Evolutionary conservation across 2,329 filamentous ascomycete species (phyloP).

Genomic region (Monilinia vaccinii-corymbosi): DNA sequence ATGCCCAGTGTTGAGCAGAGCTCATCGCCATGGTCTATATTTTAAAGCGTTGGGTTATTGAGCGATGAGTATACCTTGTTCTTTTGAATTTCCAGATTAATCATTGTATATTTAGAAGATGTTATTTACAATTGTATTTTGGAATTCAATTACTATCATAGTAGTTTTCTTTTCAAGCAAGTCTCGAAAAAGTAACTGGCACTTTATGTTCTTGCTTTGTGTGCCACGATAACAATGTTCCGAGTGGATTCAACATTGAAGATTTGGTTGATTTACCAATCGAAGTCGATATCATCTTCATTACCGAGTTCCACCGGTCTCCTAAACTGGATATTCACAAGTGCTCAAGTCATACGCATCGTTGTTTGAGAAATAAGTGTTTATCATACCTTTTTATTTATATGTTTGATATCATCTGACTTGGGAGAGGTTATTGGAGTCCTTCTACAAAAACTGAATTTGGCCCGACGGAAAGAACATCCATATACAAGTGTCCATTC

Average conservation of each 20-base stretch:
- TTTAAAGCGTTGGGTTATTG: background rate
- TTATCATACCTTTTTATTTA: too few relatives aligned
- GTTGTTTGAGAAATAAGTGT: too few relatives aligned
- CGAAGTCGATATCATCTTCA: too few relatives aligned
- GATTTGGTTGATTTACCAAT: too few relatives aligned
- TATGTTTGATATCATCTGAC: too few relatives aligned
- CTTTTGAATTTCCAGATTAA: background rate
- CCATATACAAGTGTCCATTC: too few relatives aligned
- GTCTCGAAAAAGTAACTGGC: background rate
- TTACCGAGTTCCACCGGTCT: background rate
- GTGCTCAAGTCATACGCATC: too few relatives aligned
- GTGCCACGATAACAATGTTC: background rate
- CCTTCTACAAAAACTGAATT: too few relatives aligned
- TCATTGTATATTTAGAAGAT: background rate
- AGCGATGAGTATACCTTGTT: background rate
- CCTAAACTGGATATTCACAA: too few relatives aligned
- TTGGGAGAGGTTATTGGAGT: too few relatives aligned
- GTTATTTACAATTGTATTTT: background rate
- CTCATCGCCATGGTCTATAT: constrained; percentile 5
- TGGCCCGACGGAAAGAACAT: too few relatives aligned
- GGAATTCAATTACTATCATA: background rate
- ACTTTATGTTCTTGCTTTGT: background rate
- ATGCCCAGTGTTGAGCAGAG: background rate
- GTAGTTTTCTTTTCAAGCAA: background rate
- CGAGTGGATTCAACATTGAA: too few relatives aligned